Percentiles rank a stretch among this genome's conserved stretches.
These are phyloP conservation scores for Aureobasidium leucospermi DNA, from an alignment of 2,329 filamentous ascomycete genomes.

Conservation along the genomic window DNA sequence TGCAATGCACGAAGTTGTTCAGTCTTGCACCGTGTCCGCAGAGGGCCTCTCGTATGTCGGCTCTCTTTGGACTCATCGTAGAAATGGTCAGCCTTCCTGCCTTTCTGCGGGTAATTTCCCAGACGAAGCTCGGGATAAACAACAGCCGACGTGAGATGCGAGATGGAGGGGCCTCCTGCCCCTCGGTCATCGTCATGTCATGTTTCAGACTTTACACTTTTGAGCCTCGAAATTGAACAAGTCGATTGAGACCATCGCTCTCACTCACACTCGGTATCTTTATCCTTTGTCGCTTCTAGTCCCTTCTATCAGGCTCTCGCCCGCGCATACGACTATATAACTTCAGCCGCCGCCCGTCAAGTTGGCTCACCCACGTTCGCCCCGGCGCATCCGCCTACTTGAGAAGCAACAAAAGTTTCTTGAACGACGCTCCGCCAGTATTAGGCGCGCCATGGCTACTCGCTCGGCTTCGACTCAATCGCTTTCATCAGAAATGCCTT, in stretches of 20 bases:
- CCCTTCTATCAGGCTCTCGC: neutral
- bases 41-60: too few species aligned
- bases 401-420: constrained; percentile 9
- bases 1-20: too few species aligned
- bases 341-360: neutral
- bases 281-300: neutral
- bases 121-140: neutral
- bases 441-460: constrained; percentile 7
- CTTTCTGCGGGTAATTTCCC: too few species aligned
- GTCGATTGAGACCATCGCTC: neutral
- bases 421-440: neutral
- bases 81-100: too few species aligned
- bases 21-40: too few species aligned
- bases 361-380: neutral
- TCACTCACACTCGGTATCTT: neutral
- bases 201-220: constrained; percentile 14
- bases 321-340: neutral
- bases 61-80: too few species aligned
- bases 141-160: constrained; percentile 8
- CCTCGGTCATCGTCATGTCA: neutral
- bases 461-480: neutral
- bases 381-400: constrained; percentile 13
- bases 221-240: constrained; percentile 12
- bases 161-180: constrained; percentile 7
- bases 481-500: neutral